Evolutionary conservation across 192 early-diverging fungal species (phyloP), one percentile per base, ranked within the genome.

Genomic region (Podila horticola): DNA sequence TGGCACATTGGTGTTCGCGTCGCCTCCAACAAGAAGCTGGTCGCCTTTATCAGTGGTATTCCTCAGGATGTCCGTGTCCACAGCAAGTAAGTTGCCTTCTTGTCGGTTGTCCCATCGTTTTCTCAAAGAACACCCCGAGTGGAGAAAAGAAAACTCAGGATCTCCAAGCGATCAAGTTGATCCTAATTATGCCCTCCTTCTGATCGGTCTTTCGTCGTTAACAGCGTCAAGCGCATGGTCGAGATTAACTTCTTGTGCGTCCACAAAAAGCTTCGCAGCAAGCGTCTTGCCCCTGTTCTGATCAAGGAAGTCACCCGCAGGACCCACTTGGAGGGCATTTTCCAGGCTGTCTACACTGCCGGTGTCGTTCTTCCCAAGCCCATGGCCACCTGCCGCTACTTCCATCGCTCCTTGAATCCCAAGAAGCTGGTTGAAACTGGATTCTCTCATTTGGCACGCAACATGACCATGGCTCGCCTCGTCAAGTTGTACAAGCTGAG

Each of bases 201-300:
- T 22, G 22, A 55, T 49, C 15, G 15, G 4, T 49, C 26, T n/a
- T 63, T 10, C 6, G 17, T 17, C 30, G 31, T 17, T 13, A 62
- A 75, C 52, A 89, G 88, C 69, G 77, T 83, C 10, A 90, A 91
- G 66, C 72, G 84, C 20, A 89, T 99, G 85, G 95, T 95, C 3
- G 98, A 98, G 79, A 99, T 99, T 89, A 99, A 99, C 88, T 99
- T 97, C 73, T 83, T 99, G 69, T 98, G 97, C 79, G 86, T 98
- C 26, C 96, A 97, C 84, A 99, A 99, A 88, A 93, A 92, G 75
- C 93, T 99, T 64, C 92, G 98, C 48, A 89, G 90, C 64, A 98
- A 99, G 85, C 92, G 98, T 66, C 87, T 99, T 66, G 92, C 98
- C 29, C 98, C 98, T 34, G 90, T 99, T 22, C 83, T 99, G 61